Percentiles rank a stretch among this genome's conserved stretches.
These are phyloP conservation scores for Arthrobotrys conoides DNA, from an alignment of 2,329 filamentous ascomycete species.

Conservation along the genomic window DNA sequence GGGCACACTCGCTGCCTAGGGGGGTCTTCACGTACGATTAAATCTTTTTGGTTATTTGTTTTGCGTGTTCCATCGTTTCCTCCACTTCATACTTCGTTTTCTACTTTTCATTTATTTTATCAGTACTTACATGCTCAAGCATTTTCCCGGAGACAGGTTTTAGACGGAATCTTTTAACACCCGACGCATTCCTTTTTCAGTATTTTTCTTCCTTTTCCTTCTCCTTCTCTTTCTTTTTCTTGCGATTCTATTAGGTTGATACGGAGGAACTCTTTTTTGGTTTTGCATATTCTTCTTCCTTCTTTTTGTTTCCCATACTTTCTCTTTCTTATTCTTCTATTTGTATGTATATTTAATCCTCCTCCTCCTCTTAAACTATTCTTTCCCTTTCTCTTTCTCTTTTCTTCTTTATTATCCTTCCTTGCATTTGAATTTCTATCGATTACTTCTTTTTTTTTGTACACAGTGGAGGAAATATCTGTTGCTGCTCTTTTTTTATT, in stretches of 20 bases:
- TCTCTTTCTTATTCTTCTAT: slow-evolving; percentile 4
- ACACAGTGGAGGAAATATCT: slow-evolving; percentile 28
- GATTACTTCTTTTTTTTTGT: slow-evolving; percentile 7
- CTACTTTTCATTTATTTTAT: slow-evolving; percentile 66
- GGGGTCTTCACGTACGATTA: slow-evolving; percentile 60
- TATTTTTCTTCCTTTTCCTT: slow-evolving; percentile 6
- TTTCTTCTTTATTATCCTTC: not conserved
- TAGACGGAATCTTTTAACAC: slow-evolving; percentile 47
- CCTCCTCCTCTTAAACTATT: not conserved
- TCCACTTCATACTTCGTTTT: slow-evolving; percentile 64
- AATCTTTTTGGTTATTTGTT: slow-evolving; percentile 59
- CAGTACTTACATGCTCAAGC: slow-evolving; percentile 61
- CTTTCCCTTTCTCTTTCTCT: not conserved
- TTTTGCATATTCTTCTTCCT: slow-evolving; percentile 8
- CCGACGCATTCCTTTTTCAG: slow-evolving; percentile 10
- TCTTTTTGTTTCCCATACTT: slow-evolving; percentile 20
- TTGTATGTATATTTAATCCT: slow-evolving; percentile 61
- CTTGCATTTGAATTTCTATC: not conserved
- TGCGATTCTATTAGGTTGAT: slow-evolving; percentile 8
- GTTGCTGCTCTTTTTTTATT: not conserved
- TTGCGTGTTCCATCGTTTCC: slow-evolving; percentile 63
- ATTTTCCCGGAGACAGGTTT: slow-evolving; percentile 62
- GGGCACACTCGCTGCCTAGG: slow-evolving; percentile 55
- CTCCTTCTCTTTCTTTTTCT: slow-evolving; percentile 4
- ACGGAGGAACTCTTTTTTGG: slow-evolving; percentile 45